These are phyloP conservation scores for Phytophthora fragariaefolia DNA, from an alignment of 352 stramenopile species.

Conservation along the genomic window DNA sequence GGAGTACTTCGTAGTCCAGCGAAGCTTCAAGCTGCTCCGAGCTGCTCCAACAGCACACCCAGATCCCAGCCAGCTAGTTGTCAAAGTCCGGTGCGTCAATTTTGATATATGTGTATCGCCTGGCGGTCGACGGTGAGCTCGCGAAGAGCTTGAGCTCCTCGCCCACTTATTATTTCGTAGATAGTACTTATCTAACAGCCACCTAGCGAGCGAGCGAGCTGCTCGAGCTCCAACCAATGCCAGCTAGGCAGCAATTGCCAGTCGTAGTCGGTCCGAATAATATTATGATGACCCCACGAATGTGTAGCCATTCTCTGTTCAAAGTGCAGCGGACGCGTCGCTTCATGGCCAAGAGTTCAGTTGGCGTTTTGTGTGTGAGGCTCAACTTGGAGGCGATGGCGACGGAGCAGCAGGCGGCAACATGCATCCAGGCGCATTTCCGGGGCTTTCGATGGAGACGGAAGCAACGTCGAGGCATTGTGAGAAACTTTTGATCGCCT, in stretches of 20 bases:
- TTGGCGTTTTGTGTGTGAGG: background rate
- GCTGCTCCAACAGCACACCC: slow-evolving; percentile 13
- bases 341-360: slow-evolving; percentile 19
- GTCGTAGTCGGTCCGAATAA: slow-evolving; percentile 35
- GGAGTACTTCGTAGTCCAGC: slow-evolving; percentile 21
- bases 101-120: slow-evolving; percentile 43
- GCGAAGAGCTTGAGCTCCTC: slow-evolving; percentile 17
- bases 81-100: slow-evolving; percentile 31
- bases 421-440: slow-evolving; percentile 62
- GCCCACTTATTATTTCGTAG: slow-evolving; percentile 32
- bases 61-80: slow-evolving; percentile 22
- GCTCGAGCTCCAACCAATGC: slow-evolving; percentile 4
- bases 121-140: slow-evolving; percentile 29
- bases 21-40: slow-evolving; percentile 14
- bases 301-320: slow-evolving; percentile 11
- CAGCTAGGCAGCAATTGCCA: slow-evolving; percentile 29
- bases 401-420: slow-evolving; percentile 45
- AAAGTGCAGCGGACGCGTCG: slow-evolving; percentile 30
- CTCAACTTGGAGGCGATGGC: background rate
- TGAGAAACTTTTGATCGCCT: slow-evolving; percentile 31
- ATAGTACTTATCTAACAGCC: slow-evolving; percentile 34
- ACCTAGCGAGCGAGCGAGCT: slow-evolving; percentile 24
- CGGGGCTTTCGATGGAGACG: slow-evolving; percentile 46
- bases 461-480: slow-evolving; percentile 38
- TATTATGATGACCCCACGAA: slow-evolving; percentile 35